Conservation (phyloP, 192 early-diverging fungal species). For the Backusella tuberculispora region DNA sequence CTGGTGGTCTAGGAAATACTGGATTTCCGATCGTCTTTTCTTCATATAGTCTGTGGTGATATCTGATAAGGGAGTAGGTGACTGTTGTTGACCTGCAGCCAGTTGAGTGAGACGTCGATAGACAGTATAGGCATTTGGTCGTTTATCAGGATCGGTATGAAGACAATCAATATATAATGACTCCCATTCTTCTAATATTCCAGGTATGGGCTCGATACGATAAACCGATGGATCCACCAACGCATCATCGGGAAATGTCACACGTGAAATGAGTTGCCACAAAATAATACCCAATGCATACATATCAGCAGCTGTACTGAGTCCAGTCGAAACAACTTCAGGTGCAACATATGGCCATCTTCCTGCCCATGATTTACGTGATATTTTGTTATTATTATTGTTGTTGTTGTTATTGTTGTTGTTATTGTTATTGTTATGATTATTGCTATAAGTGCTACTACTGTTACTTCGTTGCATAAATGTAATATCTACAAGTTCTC, state of each 20-base stretch:
- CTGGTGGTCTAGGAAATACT: slow-evolving; percentile 13
- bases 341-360: slow-evolving; percentile 37
- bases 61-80: not conserved
- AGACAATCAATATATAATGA: slow-evolving; percentile 26
- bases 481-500: slow-evolving; percentile 31
- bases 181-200: slow-evolving; percentile 35
- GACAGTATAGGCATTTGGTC: slow-evolving; percentile 25
- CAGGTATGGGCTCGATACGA: slow-evolving; percentile 37
- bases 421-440: not conserved
- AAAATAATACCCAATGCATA: slow-evolving; percentile 37
- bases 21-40: slow-evolving; percentile 13
- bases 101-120: slow-evolving; percentile 28
- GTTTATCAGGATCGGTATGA: slow-evolving; percentile 14
- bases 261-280: slow-evolving; percentile 38
- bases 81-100: not conserved
- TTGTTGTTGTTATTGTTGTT: not conserved
- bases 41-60: slow-evolving; percentile 16
- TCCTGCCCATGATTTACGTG: slow-evolving; percentile 17
- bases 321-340: slow-evolving; percentile 25
- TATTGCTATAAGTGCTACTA: not conserved
- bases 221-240: slow-evolving; percentile 28
- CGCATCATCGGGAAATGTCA: slow-evolving; percentile 38
- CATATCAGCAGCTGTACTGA: slow-evolving; percentile 28
- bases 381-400: not conserved
- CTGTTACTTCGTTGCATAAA: slow-evolving; percentile 29